phyloP scores from a whole-genome alignment of 2,329 filamentous ascomycete genomes.

The Tolypocladium endophyticum region DNA sequence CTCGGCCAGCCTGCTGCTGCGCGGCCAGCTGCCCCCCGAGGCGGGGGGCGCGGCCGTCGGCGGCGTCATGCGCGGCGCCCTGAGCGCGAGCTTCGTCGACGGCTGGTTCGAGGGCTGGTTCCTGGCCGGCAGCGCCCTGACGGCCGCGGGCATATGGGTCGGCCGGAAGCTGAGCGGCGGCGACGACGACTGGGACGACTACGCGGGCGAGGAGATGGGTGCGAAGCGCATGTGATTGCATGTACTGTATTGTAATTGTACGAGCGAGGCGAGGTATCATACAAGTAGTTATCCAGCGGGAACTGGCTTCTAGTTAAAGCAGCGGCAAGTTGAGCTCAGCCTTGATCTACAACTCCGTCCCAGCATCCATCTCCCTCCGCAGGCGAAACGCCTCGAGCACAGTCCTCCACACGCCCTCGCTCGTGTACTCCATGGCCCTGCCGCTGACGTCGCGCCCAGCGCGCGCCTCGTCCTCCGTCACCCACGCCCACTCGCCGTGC shows the following conservation, averaged over 20 bases:
- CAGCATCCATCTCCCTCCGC: background rate
- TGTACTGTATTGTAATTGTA: background rate
- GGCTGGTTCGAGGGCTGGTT: constrained; percentile 85
- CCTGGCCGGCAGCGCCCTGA: constrained; percentile 54
- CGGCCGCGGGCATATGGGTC: constrained; percentile 62
- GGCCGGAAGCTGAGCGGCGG: constrained; percentile 34
- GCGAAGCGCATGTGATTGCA: constrained; percentile 47
- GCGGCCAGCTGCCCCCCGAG: constrained; percentile 68
- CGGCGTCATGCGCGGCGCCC: constrained; percentile 58
- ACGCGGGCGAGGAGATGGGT: constrained; percentile 59
- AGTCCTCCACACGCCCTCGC: constrained; percentile 17
- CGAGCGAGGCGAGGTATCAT: background rate
- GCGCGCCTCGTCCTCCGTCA: background rate
- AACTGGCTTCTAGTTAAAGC: background rate
- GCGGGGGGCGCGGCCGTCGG: constrained; percentile 69
- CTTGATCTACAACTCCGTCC: background rate
- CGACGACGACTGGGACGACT: constrained; percentile 49
- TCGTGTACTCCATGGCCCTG: constrained; percentile 19
- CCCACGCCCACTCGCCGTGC: background rate
- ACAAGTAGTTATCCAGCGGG: background rate
- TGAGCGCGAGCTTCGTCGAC: constrained; percentile 1
- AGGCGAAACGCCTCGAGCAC: constrained; percentile 21
- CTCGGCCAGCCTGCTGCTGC: constrained; percentile 62
- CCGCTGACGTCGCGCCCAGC: background rate
- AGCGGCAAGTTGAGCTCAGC: no score